Conservation (phyloP, 495 filamentous ascomycete genomes). For the Neurospora sp. region DNA sequence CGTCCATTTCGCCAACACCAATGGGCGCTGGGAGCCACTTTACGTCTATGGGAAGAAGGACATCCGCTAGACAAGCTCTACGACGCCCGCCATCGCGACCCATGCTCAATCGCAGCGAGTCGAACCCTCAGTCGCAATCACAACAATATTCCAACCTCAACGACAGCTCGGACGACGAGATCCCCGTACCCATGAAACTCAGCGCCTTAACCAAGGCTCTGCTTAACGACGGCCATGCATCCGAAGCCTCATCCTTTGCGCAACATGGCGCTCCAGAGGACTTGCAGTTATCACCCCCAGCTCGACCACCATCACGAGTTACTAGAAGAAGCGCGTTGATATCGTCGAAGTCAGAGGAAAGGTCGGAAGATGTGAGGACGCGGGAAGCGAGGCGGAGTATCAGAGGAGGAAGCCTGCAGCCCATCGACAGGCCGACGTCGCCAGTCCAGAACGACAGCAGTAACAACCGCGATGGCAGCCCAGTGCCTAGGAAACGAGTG, state of each 20-base stretch:
- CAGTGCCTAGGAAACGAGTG: constrained; percentile 35
- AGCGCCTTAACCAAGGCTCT: constrained; percentile 71
- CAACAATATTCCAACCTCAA: constrained; percentile 23
- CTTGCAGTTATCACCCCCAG: constrained; percentile 44
- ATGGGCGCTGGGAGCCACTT: constrained; percentile 24
- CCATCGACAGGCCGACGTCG: constrained; percentile 26
- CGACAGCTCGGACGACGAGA: constrained; percentile 72
- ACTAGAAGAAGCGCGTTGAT: constrained; percentile 29
- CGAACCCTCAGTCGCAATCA: constrained; percentile 19
- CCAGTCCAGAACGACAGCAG: constrained; percentile 12
- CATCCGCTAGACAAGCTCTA: constrained; percentile 33
- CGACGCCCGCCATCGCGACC: constrained; percentile 26
- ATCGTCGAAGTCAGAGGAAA: constrained; percentile 16
- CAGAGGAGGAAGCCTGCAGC: constrained; percentile 29
- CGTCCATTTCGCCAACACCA: constrained; percentile 29
- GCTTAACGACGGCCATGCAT: constrained; percentile 49
- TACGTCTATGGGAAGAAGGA: constrained; percentile 27
- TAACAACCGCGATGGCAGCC: constrained; percentile 29
- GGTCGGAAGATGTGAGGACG: constrained; percentile 5
- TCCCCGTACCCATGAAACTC: constrained; percentile 62
- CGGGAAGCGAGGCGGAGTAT: constrained; percentile 27
- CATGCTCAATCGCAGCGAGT: constrained; percentile 26
- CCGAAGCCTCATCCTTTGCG: constrained; percentile 3
- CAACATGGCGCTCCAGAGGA: constrained; percentile 31
- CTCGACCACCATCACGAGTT: constrained; percentile 43